Conservation (phyloP, 345 rosid species). For the Geranium brycei region DNA sequence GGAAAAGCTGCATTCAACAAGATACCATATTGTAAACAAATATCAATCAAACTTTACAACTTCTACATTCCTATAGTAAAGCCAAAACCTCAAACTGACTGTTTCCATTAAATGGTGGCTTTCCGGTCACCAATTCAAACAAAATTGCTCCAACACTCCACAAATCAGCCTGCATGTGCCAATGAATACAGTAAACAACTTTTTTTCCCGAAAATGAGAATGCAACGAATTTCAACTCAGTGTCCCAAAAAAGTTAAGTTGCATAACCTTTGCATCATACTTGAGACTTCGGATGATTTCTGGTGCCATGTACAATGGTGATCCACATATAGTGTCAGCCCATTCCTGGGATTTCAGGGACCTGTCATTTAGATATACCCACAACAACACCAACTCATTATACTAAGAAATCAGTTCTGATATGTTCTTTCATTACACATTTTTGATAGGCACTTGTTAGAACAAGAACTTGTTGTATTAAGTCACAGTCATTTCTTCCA, state of each 20-base stretch:
- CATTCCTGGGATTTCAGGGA: conserved; percentile 49
- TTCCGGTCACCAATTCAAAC: conserved; percentile 72
- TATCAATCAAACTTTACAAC: not conserved
- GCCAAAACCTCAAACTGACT: conserved; percentile 49
- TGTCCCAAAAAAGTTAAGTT: not conserved
- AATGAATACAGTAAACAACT: not conserved
- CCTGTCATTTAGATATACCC: conserved; percentile 21
- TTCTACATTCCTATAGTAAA: not conserved
- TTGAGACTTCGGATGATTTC: conserved; percentile 65
- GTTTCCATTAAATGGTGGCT: conserved; percentile 64
- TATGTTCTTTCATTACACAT: no score
- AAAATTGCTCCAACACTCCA: conserved; percentile 89
- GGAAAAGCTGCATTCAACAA: conserved; percentile 51
- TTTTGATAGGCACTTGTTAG: no score
- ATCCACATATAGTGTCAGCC: conserved; percentile 71
- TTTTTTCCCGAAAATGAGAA: not conserved
- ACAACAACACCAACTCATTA: not conserved
- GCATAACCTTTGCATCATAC: conserved; percentile 80
- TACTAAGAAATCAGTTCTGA: no score
- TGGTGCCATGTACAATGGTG: conserved; percentile 87
- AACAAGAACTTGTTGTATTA: no score
- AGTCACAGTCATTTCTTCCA: no score
- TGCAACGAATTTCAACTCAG: not conserved
- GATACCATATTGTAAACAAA: conserved; percentile 7
- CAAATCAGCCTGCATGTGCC: conserved; percentile 55